Conservation (phyloP, 2,329 filamentous ascomycete species). For the Botrytis sinoallii region DNA sequence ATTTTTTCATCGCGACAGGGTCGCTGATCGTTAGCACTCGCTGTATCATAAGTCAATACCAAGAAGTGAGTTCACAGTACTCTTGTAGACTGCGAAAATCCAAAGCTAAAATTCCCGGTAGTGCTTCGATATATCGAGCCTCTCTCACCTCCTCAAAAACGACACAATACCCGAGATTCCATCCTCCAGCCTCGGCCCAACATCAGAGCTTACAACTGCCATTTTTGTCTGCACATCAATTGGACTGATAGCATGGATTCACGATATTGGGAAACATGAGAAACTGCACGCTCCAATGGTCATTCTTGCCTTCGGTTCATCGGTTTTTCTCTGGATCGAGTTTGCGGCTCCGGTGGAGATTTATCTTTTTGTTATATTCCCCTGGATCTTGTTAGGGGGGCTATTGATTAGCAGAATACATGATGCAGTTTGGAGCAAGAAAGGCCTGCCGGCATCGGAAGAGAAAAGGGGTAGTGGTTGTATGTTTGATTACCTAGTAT, state of each 20-base stretch:
- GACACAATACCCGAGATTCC: neutral
- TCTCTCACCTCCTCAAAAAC: neutral
- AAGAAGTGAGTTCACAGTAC: neutral
- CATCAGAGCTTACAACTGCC: neutral
- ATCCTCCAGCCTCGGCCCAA: neutral
- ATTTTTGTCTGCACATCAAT: neutral
- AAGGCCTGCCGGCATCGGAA: neutral
- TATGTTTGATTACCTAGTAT: neutral
- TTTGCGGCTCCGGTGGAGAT: neutral
- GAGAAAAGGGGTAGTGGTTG: neutral
- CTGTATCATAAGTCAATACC: neutral
- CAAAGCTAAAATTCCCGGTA: neutral
- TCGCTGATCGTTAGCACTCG: neutral
- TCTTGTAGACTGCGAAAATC: neutral
- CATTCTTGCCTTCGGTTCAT: neutral
- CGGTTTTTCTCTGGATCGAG: neutral
- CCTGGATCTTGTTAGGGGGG: neutral
- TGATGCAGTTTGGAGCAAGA: neutral
- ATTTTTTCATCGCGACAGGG: neutral
- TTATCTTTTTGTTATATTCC: neutral
- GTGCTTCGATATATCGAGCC: neutral
- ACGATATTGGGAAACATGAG: neutral
- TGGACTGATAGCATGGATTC: neutral
- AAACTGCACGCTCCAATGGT: neutral
- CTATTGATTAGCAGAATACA: neutral